Evolutionary conservation across 108 stramenopile species (phyloP).

Genomic region (Skeletonema grethae): DNA sequence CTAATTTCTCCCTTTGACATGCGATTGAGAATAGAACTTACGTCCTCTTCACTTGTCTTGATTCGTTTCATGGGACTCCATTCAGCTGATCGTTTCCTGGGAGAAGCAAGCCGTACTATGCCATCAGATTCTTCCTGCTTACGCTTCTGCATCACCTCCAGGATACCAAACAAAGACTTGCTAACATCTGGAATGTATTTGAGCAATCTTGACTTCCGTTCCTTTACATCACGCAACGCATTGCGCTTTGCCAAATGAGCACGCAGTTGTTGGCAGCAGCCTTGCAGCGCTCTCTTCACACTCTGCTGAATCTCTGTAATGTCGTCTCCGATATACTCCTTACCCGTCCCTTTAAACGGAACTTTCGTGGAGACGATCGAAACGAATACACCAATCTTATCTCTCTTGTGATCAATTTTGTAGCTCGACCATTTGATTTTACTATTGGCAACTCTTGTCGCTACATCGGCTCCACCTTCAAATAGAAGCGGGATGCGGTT

Average conservation of each 20-base stretch:
- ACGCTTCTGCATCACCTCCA: slow-evolving; percentile 77
- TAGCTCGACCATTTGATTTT: slow-evolving; percentile 92
- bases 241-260: slow-evolving; percentile 72
- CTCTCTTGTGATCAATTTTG: slow-evolving; percentile 95
- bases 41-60: slow-evolving; percentile 23
- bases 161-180: slow-evolving; percentile 68
- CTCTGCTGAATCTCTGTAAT: slow-evolving; percentile 81
- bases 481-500: slow-evolving; percentile 97
- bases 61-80: slow-evolving; percentile 29
- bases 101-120: slow-evolving; percentile 21
- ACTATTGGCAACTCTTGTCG: slow-evolving; percentile 84
- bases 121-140: slow-evolving; percentile 47
- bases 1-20: slow-evolving; percentile 57
- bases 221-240: slow-evolving; percentile 79
- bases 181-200: slow-evolving; percentile 87
- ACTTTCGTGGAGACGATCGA: slow-evolving; percentile 95
- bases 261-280: slow-evolving; percentile 79
- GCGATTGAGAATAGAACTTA: slow-evolving; percentile 46
- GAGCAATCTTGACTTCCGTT: slow-evolving; percentile 69
- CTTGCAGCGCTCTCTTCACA: slow-evolving; percentile 79
- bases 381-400: slow-evolving; percentile 95
- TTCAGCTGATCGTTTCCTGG: slow-evolving; percentile 30
- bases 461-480: slow-evolving; percentile 95
- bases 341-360: slow-evolving; percentile 98
- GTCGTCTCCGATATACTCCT: slow-evolving; percentile 94